These are phyloP conservation scores for Eucalyptus viminalis DNA, from an alignment of 345 rosid genomes.

Conservation along the genomic window DNA sequence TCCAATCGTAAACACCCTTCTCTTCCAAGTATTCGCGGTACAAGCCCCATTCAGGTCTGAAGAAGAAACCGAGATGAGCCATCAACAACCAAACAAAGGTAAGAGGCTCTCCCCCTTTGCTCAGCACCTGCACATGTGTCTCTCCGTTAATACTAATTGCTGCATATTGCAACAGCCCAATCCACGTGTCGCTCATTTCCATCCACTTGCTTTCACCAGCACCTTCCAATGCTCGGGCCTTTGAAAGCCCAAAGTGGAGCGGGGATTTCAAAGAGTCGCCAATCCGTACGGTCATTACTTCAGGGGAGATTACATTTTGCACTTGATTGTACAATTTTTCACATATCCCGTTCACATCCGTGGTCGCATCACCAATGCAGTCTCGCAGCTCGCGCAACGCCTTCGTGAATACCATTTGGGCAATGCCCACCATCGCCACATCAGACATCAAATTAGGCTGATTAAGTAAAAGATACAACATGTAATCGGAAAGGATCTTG, in stretches of 20 bases:
- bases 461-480: neutral
- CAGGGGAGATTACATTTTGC: neutral
- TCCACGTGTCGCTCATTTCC: fast-evolving
- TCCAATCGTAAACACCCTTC: too few species aligned
- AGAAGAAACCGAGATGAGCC: too few species aligned
- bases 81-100: too few species aligned
- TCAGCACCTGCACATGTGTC: too few species aligned
- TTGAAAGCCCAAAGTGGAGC: neutral
- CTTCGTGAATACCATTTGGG: fast-evolving
- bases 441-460: fast-evolving
- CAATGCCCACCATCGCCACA: fast-evolving
- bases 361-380: neutral
- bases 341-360: neutral
- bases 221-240: neutral
- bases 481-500: neutral
- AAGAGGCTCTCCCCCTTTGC: too few species aligned
- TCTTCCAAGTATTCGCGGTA: too few species aligned
- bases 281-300: neutral
- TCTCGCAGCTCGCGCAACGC: fast-evolving
- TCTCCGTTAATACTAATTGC: too few species aligned
- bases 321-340: neutral
- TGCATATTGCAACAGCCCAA: neutral
- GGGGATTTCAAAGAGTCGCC: fast-evolving
- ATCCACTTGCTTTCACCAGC: too few species aligned
- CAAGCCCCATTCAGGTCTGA: fast-evolving